Base-by-base conservation (phyloP, 352 stramenopile genomes). In the Peronospora destructor region DNA sequence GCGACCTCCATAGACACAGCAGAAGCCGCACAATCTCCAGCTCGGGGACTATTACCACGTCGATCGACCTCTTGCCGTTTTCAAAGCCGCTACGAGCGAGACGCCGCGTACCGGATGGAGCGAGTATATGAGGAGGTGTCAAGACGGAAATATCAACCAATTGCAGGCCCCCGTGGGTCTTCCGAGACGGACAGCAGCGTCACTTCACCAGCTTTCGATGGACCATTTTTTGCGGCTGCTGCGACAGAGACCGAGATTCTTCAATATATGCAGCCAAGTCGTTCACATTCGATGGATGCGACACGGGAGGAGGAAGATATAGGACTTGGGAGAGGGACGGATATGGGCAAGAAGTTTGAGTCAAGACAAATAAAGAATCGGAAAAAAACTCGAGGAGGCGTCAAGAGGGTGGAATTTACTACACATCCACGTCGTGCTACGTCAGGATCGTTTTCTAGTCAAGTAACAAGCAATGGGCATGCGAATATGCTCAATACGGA, bases 91-190 rank as follows among this genome's bases (percentile, higher is more conserved):
- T 17, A 58, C 17, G 44, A 56, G 10, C 56, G 25, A 25, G 59
- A 76, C 36, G 53, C 62, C 8, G 66, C 72, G 40, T 52, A 68
- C 38, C 65, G 71, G 16, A 83, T 83, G 71, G 62, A 78, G 42
- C 65, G 63, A 25, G 71, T 83, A 19, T 83, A 74, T 34, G 45
- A 73, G 14, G 63, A 83, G 35, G 63, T 83, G 0, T 76, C 62
- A 19, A 53, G 66, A 1, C 55, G 67, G 19, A 74, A 68, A 45
- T 54, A 56, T n/a, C 64, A 64, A 48, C 17, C 36, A 3, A 28
- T 51, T 40, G 47, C 14, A 48, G 41, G 53, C 17, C 6, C 45
- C 6, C 53, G 49, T 41, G 44, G 43, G 16, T 66, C 61, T n/a
- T 65, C 52, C 13, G 56, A 66, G 26, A 70, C 56, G 9, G 49